Conservation (phyloP, 768 basidiomycete species). For the Rickenella mellea region DNA sequence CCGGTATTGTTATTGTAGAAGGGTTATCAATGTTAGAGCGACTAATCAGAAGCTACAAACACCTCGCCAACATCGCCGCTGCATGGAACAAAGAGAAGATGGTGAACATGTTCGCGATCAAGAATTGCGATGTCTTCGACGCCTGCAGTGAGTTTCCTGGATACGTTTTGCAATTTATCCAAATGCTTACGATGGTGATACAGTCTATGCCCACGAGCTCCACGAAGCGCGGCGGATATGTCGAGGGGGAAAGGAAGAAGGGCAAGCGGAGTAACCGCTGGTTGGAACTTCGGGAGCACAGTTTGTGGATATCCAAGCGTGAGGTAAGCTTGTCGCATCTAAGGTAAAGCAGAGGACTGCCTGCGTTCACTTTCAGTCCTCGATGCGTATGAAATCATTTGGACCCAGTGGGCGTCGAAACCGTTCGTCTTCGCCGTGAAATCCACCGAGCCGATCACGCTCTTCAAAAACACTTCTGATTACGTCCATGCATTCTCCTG, state of each 20-base stretch:
- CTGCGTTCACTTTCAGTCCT: conserved; percentile 85
- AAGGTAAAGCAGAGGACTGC: conserved; percentile 79
- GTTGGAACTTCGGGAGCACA: conserved; percentile 80
- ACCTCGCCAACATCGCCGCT: conserved; percentile 65
- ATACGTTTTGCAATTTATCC: neutral
- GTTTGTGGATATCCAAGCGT: conserved; percentile 80
- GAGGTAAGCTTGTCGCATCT: conserved; percentile 27
- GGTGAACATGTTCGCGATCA: conserved; percentile 74
- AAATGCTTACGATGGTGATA: neutral
- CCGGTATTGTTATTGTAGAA: too few relatives aligned
- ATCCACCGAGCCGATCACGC: conserved; percentile 75
- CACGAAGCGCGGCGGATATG: conserved; percentile 44
- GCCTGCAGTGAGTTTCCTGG: conserved; percentile 40
- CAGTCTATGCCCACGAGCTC: conserved; percentile 40
- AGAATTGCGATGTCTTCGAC: conserved; percentile 53
- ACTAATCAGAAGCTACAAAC: conserved; percentile 80
- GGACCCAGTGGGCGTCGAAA: conserved; percentile 74
- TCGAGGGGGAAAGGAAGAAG: conserved; percentile 84
- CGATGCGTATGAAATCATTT: conserved; percentile 76
- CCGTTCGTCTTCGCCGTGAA: conserved; percentile 80
- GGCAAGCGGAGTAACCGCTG: conserved; percentile 95
- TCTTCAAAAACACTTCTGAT: conserved; percentile 83
- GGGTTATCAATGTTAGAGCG: too few relatives aligned
- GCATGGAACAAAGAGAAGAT: conserved; percentile 85
- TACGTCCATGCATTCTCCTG: conserved; percentile 84